Percentiles rank a stretch among this genome's conserved stretches.
Evolutionary conservation across 192 early-diverging fungal species (phyloP).

Genomic region (Diversispora epigaea): DNA sequence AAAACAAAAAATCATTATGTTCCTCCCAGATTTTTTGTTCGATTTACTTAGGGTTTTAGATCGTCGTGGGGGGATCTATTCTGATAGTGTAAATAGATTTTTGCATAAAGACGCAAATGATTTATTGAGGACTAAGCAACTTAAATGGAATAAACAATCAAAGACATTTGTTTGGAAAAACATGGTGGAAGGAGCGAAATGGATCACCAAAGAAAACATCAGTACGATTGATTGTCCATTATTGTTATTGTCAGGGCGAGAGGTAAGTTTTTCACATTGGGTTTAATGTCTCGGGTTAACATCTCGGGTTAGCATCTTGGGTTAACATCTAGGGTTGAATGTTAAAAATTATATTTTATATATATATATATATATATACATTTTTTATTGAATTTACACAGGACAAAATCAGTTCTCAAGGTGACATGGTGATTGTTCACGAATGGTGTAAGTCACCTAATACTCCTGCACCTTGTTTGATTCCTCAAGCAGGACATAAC

Average conservation of each 20-base stretch:
- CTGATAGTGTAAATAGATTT: constrained; percentile 47
- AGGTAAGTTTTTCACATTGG: constrained; percentile 35
- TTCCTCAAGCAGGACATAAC: constrained; percentile 51
- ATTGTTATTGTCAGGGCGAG: constrained; percentile 50
- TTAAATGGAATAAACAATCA: constrained; percentile 53
- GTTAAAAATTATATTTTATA: neutral
- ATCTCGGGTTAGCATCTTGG: no score
- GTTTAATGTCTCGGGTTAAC: no score
- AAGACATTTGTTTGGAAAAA: constrained; percentile 48
- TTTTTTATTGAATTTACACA: constrained; percentile 7
- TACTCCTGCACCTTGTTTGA: constrained; percentile 41
- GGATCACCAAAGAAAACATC: constrained; percentile 40
- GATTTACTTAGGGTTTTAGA: constrained; percentile 46
- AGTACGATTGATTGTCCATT: constrained; percentile 40
- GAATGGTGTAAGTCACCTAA: constrained; percentile 36
- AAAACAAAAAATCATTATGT: constrained; percentile 33
- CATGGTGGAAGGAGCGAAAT: constrained; percentile 41
- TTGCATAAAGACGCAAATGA: constrained; percentile 40
- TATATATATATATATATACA: neutral
- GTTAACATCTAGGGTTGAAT: no score
- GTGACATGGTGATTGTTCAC: constrained; percentile 45
- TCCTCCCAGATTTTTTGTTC: constrained; percentile 49
- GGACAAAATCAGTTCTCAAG: constrained; percentile 44
- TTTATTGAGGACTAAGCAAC: constrained; percentile 41
- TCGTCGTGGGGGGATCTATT: constrained; percentile 49